Evolutionary conservation across 2,329 filamentous ascomycete genomes (phyloP), one percentile per base, ranked within the genome.

Genomic region (Talaromyces islandicus): DNA sequence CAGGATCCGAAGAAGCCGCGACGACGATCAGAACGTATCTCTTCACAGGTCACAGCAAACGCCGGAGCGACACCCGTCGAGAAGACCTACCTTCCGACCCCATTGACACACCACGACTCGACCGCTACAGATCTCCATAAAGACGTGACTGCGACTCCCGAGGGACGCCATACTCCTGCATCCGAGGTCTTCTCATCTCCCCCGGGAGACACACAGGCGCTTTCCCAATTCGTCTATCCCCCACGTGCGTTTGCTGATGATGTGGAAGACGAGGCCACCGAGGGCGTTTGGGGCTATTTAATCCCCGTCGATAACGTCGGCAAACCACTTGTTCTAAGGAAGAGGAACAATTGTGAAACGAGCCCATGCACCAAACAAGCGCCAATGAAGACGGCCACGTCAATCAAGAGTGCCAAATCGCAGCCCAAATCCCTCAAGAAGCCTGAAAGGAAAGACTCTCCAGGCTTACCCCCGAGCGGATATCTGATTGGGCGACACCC

Each of bases 201-300:
- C 4, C 88, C 89, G 0, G 84, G 87, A 65, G 90, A 91, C 69
- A 92, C 89, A 0, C 90, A 92, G 71, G 82, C 87, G 0, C 86
- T 91, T 63, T 92, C 90, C 7, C 94, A 99, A 76, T 90, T 89
- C 69, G 77, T 90, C 41, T 87, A 91, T 65, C 87, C 89, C 2
- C 85, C 91, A 29, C 79, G 85, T 61, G 83, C 85, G 27, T 83
- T 93, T 53, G 87, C 87, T 11, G 90, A 92, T 64, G 91, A 96
- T 60, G 90, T 95, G 4, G 85, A 92, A 64, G 90, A 96, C 70
- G 92, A 96, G 76, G 85, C 84, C 60, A 83, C 85, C 52, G 90
- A 96, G 72, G 91, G 91, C 9, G 91, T 97, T 1, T 99, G 94
- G 94, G 95, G 95, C 12, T 99, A 97, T 69, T 80, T 99, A 5